Evolutionary conservation across 1,284 basidiomycete species (phyloP).

Genomic region (Earliella scabrosa): DNA sequence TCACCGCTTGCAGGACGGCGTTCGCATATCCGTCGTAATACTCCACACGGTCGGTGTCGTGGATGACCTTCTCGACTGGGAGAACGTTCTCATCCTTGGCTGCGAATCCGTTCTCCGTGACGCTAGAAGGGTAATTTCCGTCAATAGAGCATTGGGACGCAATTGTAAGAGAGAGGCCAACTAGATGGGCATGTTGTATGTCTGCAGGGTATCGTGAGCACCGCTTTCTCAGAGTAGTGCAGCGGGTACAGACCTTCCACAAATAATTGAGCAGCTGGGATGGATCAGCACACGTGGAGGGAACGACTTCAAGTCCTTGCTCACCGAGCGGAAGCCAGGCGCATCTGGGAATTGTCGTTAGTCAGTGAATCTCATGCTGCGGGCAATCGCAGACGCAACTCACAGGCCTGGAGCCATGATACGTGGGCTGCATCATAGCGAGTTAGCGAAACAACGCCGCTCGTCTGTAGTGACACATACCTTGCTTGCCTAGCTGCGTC

Average conservation of each 20-base stretch:
- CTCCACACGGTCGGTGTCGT: constrained; percentile 67
- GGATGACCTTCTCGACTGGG: constrained; percentile 54
- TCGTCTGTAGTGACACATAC: no score
- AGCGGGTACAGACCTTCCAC: constrained; percentile 56
- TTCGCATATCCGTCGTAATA: constrained; percentile 71
- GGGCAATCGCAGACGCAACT: constrained; percentile 32
- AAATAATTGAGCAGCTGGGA: constrained; percentile 38
- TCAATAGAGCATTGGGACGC: background rate
- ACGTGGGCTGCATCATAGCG: constrained; percentile 59
- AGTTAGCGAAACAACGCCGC: no score
- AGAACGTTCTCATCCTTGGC: constrained; percentile 66
- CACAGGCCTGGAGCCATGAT: constrained; percentile 65
- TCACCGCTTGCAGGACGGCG: constrained; percentile 60
- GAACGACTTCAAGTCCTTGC: constrained; percentile 41
- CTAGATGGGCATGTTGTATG: constrained; percentile 73
- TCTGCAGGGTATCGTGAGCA: constrained; percentile 40
- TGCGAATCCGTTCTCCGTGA: constrained; percentile 77
- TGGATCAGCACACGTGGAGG: constrained; percentile 3
- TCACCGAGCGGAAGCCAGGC: constrained; percentile 61
- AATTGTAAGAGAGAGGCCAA: constrained; percentile 29
- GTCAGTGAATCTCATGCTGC: no score
- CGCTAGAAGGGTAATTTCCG: constrained; percentile 36
- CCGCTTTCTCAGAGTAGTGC: no score
- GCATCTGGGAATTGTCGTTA: no score
- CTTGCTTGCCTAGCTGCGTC: constrained; percentile 65